Evolutionary conservation across 2,329 filamentous ascomycete species (phyloP).

Genomic region (Fusarium hainanense): DNA sequence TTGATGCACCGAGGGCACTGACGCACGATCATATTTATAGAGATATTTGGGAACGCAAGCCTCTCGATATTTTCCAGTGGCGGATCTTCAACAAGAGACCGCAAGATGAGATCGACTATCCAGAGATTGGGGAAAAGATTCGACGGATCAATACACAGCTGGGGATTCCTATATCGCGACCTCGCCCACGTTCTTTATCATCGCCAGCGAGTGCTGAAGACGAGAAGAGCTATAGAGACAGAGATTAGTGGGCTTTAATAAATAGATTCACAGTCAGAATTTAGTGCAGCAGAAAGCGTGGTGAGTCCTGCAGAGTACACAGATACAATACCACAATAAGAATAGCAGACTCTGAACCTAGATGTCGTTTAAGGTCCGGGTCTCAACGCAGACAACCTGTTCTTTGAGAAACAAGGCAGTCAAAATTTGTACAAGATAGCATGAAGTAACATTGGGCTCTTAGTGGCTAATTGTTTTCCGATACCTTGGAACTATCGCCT

Average conservation of each 20-base stretch:
- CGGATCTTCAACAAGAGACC: slow-evolving; percentile 16
- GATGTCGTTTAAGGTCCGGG: too few relatives aligned
- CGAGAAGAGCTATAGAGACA: neutral
- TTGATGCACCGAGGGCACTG: slow-evolving; percentile 18
- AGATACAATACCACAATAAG: too few relatives aligned
- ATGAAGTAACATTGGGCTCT: fast-evolving
- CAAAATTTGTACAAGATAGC: too few relatives aligned
- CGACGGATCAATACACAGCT: slow-evolving; percentile 8
- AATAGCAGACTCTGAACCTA: too few relatives aligned
- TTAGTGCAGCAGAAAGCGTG: too few relatives aligned
- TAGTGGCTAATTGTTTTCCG: neutral
- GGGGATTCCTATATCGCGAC: neutral
- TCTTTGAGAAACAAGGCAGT: too few relatives aligned
- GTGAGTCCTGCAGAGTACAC: too few relatives aligned
- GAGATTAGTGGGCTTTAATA: neutral
- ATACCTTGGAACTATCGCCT: neutral
- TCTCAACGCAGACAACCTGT: too few relatives aligned
- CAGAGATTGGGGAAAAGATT: slow-evolving; percentile 11
- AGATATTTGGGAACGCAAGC: slow-evolving; percentile 30
- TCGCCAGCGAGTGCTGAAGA: fast-evolving
- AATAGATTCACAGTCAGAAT: fast-evolving
- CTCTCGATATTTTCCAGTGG: neutral
- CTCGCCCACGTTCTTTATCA: neutral
- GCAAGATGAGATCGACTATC: slow-evolving; percentile 25
- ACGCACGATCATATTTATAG: slow-evolving; percentile 19